phyloP scores from a whole-genome alignment of 2,329 filamentous ascomycete species.

The Neofusicoccum laricinum region DNA sequence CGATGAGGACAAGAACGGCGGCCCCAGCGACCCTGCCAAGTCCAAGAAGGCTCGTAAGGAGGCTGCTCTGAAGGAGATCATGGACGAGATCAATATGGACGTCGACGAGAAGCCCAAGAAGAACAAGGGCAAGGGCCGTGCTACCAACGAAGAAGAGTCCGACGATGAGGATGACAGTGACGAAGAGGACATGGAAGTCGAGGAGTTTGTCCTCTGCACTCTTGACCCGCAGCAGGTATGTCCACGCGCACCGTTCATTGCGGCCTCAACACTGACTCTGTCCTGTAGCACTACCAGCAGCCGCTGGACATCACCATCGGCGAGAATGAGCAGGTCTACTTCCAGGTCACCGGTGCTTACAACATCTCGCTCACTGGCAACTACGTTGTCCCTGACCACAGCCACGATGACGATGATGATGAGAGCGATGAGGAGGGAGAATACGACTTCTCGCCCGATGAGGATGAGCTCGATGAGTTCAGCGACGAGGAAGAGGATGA shows the following conservation, averaged over 20 bases:
- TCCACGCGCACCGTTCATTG: neutral
- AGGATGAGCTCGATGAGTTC: constrained; percentile 66
- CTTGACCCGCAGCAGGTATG: constrained; percentile 87
- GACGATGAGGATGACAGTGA: constrained; percentile 51
- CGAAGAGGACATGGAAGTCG: constrained; percentile 58
- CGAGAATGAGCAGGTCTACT: constrained; percentile 87
- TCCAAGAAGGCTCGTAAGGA: constrained; percentile 80
- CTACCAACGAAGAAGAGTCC: constrained; percentile 61
- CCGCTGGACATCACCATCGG: constrained; percentile 87
- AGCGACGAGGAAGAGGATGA: constrained; percentile 46
- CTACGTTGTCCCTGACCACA: constrained; percentile 74
- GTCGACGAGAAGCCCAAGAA: constrained; percentile 59
- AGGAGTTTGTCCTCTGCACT: constrained; percentile 94
- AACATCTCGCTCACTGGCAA: constrained; percentile 92
- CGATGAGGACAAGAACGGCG: constrained; percentile 73
- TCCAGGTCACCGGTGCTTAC: constrained; percentile 87
- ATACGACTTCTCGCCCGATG: constrained; percentile 77
- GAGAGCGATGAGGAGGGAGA: constrained; percentile 58
- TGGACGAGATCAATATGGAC: constrained; percentile 69
- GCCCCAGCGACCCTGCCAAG: constrained; percentile 88
- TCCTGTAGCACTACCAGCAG: constrained; percentile 82
- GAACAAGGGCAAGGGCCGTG: constrained; percentile 58
- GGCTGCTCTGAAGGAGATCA: constrained; percentile 73
- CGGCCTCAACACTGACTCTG: constrained; percentile 25
- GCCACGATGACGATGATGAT: constrained; percentile 56